Evolutionary conservation across 768 basidiomycete species (phyloP).

Genomic region (Imleria badia): DNA sequence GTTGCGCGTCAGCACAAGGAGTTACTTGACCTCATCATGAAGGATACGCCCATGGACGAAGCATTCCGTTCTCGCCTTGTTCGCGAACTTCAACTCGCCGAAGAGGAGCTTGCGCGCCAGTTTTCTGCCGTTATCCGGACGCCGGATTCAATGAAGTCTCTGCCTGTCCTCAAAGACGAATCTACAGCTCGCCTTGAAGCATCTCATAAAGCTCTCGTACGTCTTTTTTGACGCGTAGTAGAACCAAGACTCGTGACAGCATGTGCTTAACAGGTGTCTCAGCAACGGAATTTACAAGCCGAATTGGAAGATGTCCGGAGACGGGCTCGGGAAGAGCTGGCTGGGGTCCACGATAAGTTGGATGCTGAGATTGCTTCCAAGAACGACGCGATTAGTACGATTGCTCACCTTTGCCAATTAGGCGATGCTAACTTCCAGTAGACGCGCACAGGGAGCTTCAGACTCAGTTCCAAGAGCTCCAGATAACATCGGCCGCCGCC

Average conservation of each 20-base stretch:
- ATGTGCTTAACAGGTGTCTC: conserved; percentile 47
- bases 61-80: conserved; percentile 62
- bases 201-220: conserved; percentile 66
- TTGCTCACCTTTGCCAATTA: too few species aligned
- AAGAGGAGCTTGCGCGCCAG: conserved; percentile 38
- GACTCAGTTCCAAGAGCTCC: conserved; percentile 59
- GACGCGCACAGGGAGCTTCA: conserved; percentile 61
- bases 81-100: conserved; percentile 59
- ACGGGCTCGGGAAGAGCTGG: conserved; percentile 62
- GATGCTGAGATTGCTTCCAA: conserved; percentile 51
- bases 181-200: conserved; percentile 54
- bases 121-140: conserved; percentile 34
- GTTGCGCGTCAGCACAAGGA: conserved; percentile 72
- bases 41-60: conserved; percentile 55
- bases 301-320: conserved; percentile 66
- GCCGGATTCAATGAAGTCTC: conserved; percentile 46
- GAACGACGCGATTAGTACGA: conserved; percentile 58
- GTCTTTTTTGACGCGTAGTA: conserved; percentile 14
- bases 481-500: conserved; percentile 57
- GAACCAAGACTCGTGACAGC: neutral
- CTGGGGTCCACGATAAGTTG: conserved; percentile 53
- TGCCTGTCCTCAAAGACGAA: conserved; percentile 37
- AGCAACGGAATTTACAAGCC: conserved; percentile 60
- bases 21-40: conserved; percentile 62
- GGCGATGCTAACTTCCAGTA: conserved; percentile 24